Evolutionary conservation across 306 rosid species (phyloP).

Genomic region (Pyrus communis): DNA sequence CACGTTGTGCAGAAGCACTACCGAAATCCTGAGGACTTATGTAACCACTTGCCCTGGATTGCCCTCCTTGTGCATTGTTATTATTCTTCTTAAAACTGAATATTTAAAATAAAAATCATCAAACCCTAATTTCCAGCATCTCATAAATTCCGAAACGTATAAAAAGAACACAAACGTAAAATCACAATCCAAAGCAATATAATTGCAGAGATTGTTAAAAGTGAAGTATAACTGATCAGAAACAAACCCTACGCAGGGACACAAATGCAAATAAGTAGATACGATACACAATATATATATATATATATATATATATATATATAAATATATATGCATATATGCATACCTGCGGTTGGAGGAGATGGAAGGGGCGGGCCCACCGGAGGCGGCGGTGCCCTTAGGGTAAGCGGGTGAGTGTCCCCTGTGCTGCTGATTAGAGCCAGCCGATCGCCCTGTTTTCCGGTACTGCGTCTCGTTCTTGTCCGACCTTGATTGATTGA

Average conservation of each 20-base stretch:
- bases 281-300: not conserved
- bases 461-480: slow-evolving; percentile 65
- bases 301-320: not conserved
- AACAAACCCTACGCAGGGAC: not conserved
- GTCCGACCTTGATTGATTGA: slow-evolving; percentile 88
- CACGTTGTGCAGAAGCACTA: slow-evolving; percentile 33
- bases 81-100: slow-evolving; percentile 60
- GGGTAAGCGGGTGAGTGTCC: slow-evolving; percentile 44
- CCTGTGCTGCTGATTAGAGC: slow-evolving; percentile 70
- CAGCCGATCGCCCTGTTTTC: slow-evolving; percentile 58
- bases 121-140: not conserved
- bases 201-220: not conserved
- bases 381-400: slow-evolving; percentile 68
- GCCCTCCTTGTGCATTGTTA: slow-evolving; percentile 86
- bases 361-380: slow-evolving; percentile 52
- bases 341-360: slow-evolving; percentile 51
- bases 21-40: slow-evolving; percentile 48
- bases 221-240: not conserved
- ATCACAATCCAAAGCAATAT: slow-evolving; percentile 3
- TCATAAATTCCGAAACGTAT: not conserved
- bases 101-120: slow-evolving; percentile 9
- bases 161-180: not conserved
- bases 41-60: slow-evolving; percentile 57
- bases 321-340: not conserved
- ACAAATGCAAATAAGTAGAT: not conserved